A percentile compares a stretch with the other conserved stretches of the same genome.
These are phyloP conservation scores for Leishmania gerbilli DNA, from an alignment of 208 protist species.

Conservation along the genomic window DNA sequence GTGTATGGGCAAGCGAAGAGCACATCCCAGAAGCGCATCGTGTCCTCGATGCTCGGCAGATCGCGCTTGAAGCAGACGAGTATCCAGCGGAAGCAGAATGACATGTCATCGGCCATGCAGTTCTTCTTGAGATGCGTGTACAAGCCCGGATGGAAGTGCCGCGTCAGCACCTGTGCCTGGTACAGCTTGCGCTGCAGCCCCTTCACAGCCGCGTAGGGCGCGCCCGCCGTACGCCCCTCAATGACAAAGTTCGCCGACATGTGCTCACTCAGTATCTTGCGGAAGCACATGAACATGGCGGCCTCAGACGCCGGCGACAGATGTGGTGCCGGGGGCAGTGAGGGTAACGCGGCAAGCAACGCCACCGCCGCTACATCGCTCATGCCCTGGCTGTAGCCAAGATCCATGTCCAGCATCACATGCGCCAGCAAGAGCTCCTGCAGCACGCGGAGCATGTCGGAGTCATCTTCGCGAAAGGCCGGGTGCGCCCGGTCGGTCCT, in stretches of 20 bases:
- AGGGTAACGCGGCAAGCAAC: constrained; percentile 50
- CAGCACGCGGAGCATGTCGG: constrained; percentile 53
- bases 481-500: constrained; percentile 74
- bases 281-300: constrained; percentile 31
- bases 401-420: constrained; percentile 90
- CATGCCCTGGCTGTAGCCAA: constrained; percentile 93
- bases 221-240: constrained; percentile 37
- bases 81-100: constrained; percentile 90
- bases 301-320: constrained; percentile 13
- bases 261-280: constrained; percentile 48
- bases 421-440: constrained; percentile 82
- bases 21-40: constrained; percentile 87
- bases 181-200: constrained; percentile 57
- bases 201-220: constrained; percentile 23
- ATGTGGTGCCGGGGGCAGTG: not conserved
- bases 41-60: constrained; percentile 54
- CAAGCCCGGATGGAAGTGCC: constrained; percentile 59
- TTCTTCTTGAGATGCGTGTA: constrained; percentile 55
- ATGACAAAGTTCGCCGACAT: constrained; percentile 59
- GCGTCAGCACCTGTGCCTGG: constrained; percentile 48
- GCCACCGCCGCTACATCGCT: constrained; percentile 79
- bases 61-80: constrained; percentile 89
- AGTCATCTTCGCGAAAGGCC: constrained; percentile 48
- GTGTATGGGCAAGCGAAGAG: constrained; percentile 75
- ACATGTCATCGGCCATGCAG: constrained; percentile 68